Base-by-base conservation (phyloP, 305 asterid species). In the Fraxinus ornus region DNA sequence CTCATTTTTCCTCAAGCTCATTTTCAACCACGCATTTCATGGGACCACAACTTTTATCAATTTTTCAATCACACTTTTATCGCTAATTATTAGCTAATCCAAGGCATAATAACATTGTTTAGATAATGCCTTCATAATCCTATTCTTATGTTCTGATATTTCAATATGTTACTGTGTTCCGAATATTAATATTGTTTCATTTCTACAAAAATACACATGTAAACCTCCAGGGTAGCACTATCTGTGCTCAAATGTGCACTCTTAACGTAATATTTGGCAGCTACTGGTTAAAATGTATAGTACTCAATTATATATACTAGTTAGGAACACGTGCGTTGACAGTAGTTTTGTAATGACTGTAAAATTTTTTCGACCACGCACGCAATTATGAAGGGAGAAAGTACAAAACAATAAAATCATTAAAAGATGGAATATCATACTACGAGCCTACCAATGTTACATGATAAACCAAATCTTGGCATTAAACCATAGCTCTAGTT, bases 51-150 rank as follows among this genome's bases (percentile, higher is more conserved):
- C 66, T 55, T 55, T 55, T 55, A 55, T 55, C 26, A 57, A 57
- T 24, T 57, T 57, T 57, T 57, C 26, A 57, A 19, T 21, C 12
- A 57, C 66, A 57, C 26, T 6, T 57, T 19, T 10, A 57, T 57
- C 66, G 3, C 26, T 19, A 57, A 57, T 57, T 55, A 5, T 55
- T 57, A 57, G 3, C 66, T 57, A 57, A 57, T 57, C 66, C 66
- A 66, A 24, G 74, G 35, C 17, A 70, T 72, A 72, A 15, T 68
- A 37, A 33, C 68, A 30, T 71, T 77, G 60, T 78, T 73, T 44
- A 77, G 71, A 55, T 70, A 44, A 5, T 64, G 60, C 76, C 75
- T 72, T 77, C 80, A 76, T 79, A 74, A 81, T 80, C 84, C 77
- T 80, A 39, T 36, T 74, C 49, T 66, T 64, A 75, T 47, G 73